Evolutionary conservation across 2,329 filamentous ascomycete genomes (phyloP), one percentile per base, ranked within the genome.

Genomic region (Paradendryphiella salina): DNA sequence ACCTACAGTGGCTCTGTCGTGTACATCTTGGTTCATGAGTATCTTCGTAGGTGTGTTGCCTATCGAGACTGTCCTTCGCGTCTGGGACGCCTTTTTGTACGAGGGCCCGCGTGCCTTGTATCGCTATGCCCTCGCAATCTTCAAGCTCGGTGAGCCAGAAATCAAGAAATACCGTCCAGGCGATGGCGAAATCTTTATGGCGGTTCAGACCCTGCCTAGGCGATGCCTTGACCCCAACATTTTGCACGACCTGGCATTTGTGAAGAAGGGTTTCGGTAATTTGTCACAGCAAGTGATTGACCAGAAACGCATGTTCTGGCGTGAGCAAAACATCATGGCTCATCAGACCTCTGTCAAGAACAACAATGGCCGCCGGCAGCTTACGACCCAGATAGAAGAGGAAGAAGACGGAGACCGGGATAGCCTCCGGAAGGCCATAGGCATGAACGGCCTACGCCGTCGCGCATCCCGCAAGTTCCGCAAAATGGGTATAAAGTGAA

Each of bases 11-110:
- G 94, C 90, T 0, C 81, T 97, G 4, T 95, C 91, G 61, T 90
- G 94, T 73, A 96, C 92, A 8, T 89, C 92, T 3, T 97, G 93
- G 93, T 95, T 97, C 73, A 96, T 97, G 93, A 95, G 89, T 40
- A 89, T 94, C 64, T 96, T 94, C 72, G 94, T 96, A 54, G 91
- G 92, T 45, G 96, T 90, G 0, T 77, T 97, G 14, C 93, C 93
- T 1, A 91, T 96, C 55, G 93, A 97, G 75, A 90, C 88, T 14
- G 93, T 92, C 0, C 81, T 96, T 14, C 87, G 93, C 6, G 90
- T 96, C 1, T 97, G 93, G 93, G 93, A 97, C 64, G 85, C 90
- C 1, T 92, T 97, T 69, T 96, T 96, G 72, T 96, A 95, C 73
- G 93, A 97, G 73, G 93, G 93, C 3, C 91, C 88, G 40, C 95